Evolutionary conservation across 352 stramenopile genomes (phyloP).

Genomic region (Pythium aphanidermatum): DNA sequence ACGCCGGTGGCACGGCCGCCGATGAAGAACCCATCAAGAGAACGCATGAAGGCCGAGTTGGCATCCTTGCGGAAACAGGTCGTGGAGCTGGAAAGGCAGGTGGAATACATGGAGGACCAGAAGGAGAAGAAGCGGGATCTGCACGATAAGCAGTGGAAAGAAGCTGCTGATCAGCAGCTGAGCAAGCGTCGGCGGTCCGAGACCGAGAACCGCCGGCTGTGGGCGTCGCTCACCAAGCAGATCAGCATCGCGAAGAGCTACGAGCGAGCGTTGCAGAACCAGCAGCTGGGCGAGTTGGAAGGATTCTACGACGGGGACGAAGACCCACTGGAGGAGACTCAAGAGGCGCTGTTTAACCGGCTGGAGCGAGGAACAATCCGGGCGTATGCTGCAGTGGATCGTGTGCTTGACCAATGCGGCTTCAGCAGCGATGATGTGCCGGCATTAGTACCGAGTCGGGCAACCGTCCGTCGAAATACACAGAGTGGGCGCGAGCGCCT

Average conservation of each 20-base stretch:
- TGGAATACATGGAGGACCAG: background rate
- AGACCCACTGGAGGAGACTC: constrained; percentile 3
- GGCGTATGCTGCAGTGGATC: constrained; percentile 27
- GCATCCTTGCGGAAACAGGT: constrained; percentile 1
- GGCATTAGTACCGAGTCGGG: too few species aligned
- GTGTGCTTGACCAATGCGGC: constrained; percentile 33
- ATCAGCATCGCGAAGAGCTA: constrained; percentile 32
- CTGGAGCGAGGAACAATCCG: constrained; percentile 10
- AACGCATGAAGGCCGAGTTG: constrained; percentile 13
- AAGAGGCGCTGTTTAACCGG: constrained; percentile 5
- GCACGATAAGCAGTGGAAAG: background rate
- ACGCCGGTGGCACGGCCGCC: background rate
- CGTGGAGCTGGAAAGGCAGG: constrained; percentile 1
- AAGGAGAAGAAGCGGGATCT: constrained; percentile 1
- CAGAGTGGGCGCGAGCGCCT: background rate
- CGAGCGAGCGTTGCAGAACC: constrained; percentile 35
- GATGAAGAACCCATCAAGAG: constrained; percentile 14
- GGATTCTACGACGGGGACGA: constrained; percentile 4
- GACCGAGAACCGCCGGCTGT: constrained; percentile 31
- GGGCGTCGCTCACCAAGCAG: constrained; percentile 29
- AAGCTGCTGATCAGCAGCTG: constrained; percentile 27
- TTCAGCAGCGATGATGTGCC: constrained; percentile 15
- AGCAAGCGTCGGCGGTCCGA: constrained; percentile 24
- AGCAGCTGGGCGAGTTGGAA: constrained; percentile 27
- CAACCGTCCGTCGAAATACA: too few species aligned